Percentiles rank a stretch among this genome's conserved stretches.
phyloP scores from a whole-genome alignment of 176 grass and related monocot species.

The Triticum turgidum region DNA sequence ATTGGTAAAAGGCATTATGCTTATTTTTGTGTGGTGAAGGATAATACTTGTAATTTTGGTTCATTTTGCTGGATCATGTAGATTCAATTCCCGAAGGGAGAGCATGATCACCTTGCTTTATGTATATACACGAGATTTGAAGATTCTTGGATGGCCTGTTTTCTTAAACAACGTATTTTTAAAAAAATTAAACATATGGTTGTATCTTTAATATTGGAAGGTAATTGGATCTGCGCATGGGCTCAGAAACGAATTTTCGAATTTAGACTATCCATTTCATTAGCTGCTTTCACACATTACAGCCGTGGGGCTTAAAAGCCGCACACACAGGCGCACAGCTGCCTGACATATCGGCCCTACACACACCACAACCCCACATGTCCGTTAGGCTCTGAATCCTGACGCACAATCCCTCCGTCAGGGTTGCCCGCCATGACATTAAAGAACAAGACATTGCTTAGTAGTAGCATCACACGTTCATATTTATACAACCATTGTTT shows the following conservation, averaged over 20 bases:
- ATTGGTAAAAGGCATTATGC: conserved; percentile 27
- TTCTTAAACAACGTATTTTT: neutral
- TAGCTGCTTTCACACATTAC: no score
- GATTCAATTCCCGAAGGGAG: conserved; percentile 1
- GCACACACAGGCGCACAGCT: no score
- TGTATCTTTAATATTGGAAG: neutral
- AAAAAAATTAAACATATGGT: neutral
- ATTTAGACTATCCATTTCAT: no score
- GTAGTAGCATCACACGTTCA: neutral
- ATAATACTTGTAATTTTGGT: conserved; percentile 9
- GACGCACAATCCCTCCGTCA: no score
- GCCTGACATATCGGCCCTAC: no score
- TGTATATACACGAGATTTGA: neutral
- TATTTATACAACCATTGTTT: neutral
- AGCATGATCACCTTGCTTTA: neutral
- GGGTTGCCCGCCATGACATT: no score
- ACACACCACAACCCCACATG: no score
- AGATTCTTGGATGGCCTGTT: neutral
- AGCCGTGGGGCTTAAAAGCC: no score
- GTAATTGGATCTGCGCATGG: neutral
- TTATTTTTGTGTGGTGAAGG: conserved; percentile 28
- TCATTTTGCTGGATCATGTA: conserved; percentile 21
- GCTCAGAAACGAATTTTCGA: no score
- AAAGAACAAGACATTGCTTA: neutral
- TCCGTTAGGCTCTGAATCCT: no score